Conservation (phyloP, 2,329 filamentous ascomycete genomes). For the Zasmidium cellare region DNA sequence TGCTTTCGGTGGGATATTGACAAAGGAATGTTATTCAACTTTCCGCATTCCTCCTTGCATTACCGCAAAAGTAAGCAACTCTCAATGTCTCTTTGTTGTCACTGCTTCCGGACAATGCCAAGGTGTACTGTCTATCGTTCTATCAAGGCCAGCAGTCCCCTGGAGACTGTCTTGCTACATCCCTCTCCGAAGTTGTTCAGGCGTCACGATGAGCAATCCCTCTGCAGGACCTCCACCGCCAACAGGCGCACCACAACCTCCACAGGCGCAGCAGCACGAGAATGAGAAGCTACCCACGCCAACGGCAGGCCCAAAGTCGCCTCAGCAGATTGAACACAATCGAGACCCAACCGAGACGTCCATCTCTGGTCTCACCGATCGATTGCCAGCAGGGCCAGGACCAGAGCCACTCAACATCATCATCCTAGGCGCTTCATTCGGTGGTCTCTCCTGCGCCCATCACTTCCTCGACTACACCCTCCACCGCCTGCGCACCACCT, state of each 20-base stretch:
- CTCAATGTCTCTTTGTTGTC: not conserved
- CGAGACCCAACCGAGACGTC: conserved; percentile 3
- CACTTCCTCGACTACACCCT: conserved; percentile 37
- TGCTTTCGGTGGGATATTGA: conserved; percentile 2
- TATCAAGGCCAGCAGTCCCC: not conserved
- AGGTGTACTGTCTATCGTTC: not conserved
- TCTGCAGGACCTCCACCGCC: not conserved
- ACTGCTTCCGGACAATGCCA: not conserved
- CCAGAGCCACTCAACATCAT: conserved; percentile 37
- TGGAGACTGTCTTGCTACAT: not conserved
- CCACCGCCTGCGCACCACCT: conserved; percentile 29
- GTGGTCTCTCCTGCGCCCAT: conserved; percentile 39
- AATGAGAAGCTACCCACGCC: not conserved
- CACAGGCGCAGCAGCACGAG: not conserved
- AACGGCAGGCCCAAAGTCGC: not conserved
- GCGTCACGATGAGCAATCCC: not conserved
- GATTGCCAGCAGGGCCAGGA: conserved; percentile 13
- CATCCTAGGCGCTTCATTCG: conserved; percentile 41
- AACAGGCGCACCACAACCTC: not conserved
- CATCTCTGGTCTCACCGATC: not conserved
- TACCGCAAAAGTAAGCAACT: not conserved
- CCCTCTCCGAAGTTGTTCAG: not conserved
- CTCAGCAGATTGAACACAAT: not conserved
- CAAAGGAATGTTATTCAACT: conserved; percentile 8
- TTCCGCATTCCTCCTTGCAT: conserved; percentile 4